phyloP scores from a whole-genome alignment of 108 stramenopile species.

The Licmophora abbreviata region DNA sequence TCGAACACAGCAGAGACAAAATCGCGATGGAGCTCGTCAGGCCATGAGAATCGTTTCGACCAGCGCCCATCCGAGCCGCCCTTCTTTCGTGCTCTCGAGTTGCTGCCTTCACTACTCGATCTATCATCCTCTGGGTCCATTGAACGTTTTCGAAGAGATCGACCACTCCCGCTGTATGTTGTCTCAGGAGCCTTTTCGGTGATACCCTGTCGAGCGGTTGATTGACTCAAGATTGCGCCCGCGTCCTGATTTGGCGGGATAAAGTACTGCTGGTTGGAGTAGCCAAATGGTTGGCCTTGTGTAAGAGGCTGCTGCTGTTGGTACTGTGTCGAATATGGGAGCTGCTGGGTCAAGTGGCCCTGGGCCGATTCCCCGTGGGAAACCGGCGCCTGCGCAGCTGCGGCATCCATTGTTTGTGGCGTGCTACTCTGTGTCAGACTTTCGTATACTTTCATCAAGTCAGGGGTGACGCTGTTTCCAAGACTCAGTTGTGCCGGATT shows the following conservation, averaged over 20 bases:
- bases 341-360: background rate
- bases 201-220: too few relatives aligned
- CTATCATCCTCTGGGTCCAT: background rate
- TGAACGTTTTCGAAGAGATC: conserved; percentile 6
- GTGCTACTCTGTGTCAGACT: conserved; percentile 67
- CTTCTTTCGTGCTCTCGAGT: conserved; percentile 28
- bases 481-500: conserved; percentile 1
- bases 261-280: too few relatives aligned
- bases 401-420: conserved; percentile 28
- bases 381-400: background rate
- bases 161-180: background rate
- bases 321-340: conserved; percentile 7
- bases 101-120: conserved; percentile 5
- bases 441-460: conserved; percentile 78
- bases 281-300: background rate
- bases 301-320: conserved; percentile 7
- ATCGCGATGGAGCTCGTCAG: conserved; percentile 77
- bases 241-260: too few relatives aligned
- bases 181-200: background rate
- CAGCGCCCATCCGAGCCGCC: conserved; percentile 52
- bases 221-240: too few relatives aligned
- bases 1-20: conserved; percentile 93
- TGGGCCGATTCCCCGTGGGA: background rate
- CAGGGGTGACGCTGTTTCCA: conserved; percentile 40
- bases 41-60: conserved; percentile 87